These are phyloP conservation scores for Penicillium brevicompactum DNA, from an alignment of 2,329 filamentous ascomycete species.

Conservation along the genomic window DNA sequence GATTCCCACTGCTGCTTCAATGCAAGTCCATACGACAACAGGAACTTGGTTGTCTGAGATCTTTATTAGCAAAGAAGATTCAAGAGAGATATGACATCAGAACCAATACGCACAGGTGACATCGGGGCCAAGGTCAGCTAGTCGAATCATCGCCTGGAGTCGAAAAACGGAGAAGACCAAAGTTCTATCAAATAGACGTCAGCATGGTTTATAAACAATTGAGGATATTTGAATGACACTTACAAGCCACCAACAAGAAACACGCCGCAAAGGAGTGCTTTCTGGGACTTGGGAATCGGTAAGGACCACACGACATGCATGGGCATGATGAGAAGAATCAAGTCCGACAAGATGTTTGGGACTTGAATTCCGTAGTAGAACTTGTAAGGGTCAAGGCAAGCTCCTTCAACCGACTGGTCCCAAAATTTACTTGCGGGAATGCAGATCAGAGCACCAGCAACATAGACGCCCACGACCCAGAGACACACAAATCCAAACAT, in stretches of 20 bases:
- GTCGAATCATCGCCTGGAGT: slow-evolving; percentile 28
- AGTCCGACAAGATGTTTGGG: slow-evolving; percentile 34
- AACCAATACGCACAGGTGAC: slow-evolving; percentile 29
- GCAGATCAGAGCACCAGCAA: slow-evolving; percentile 26
- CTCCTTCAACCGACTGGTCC: slow-evolving; percentile 24
- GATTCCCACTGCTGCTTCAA: slow-evolving; percentile 33
- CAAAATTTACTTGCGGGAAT: slow-evolving; percentile 31
- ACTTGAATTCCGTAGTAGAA: slow-evolving; percentile 34
- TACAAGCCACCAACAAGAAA: slow-evolving; percentile 35
- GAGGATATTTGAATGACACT: background rate
- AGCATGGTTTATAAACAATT: background rate
- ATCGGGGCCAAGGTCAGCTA: slow-evolving; percentile 27
- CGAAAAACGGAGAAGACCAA: slow-evolving; percentile 31
- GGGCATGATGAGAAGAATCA: slow-evolving; percentile 30
- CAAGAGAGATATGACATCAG: background rate
- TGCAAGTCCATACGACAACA: slow-evolving; percentile 33
- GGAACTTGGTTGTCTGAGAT: slow-evolving; percentile 31
- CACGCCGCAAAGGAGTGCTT: slow-evolving; percentile 26
- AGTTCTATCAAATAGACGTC: slow-evolving; percentile 16
- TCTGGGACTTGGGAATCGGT: slow-evolving; percentile 27
- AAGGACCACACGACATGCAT: slow-evolving; percentile 30
- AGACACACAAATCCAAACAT: slow-evolving; percentile 24
- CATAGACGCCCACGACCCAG: slow-evolving; percentile 27
- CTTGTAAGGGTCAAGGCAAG: slow-evolving; percentile 27
- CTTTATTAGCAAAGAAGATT: background rate